A percentile compares a stretch with the other conserved stretches of the same genome.
phyloP scores from a whole-genome alignment of 495 filamentous ascomycete species.

The Penicillium odoratum region DNA sequence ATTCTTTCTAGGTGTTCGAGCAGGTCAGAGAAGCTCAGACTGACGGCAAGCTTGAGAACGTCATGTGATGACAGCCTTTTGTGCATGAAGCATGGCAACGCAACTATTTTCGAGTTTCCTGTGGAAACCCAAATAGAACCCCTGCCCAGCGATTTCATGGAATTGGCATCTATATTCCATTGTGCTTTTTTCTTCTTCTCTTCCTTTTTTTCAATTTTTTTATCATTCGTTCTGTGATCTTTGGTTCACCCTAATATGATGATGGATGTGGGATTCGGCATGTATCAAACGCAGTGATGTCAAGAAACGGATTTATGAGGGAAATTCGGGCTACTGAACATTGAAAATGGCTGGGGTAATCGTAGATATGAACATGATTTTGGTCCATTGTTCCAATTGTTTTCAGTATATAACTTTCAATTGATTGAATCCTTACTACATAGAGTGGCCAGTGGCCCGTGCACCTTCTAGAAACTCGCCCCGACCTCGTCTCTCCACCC shows the following conservation, averaged over 20 bases:
- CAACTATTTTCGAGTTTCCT: slow-evolving; percentile 6
- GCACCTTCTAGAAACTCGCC: slow-evolving; percentile 23
- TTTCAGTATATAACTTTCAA: neutral
- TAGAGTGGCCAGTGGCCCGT: slow-evolving; percentile 28
- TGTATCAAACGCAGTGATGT: slow-evolving; percentile 38
- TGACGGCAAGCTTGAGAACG: slow-evolving; percentile 61
- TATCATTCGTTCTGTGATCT: slow-evolving; percentile 44
- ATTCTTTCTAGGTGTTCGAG: slow-evolving; percentile 68
- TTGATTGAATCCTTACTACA: no score
- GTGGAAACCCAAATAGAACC: slow-evolving; percentile 1
- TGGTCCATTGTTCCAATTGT: slow-evolving; percentile 8
- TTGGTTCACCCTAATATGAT: slow-evolving; percentile 51
- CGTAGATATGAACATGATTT: slow-evolving; percentile 33
- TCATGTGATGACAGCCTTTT: slow-evolving; percentile 25
- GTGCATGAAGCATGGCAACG: slow-evolving; percentile 20
- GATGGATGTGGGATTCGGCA: slow-evolving; percentile 41
- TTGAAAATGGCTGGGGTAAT: slow-evolving; percentile 32
- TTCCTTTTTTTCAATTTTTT: slow-evolving; percentile 12
- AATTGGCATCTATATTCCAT: slow-evolving; percentile 19
- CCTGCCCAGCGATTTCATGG: slow-evolving; percentile 24
- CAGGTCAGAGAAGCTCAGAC: slow-evolving; percentile 83
- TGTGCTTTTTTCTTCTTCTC: slow-evolving; percentile 17
- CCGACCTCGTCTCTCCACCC: slow-evolving; percentile 13
- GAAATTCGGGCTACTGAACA: slow-evolving; percentile 32
- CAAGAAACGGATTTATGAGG: slow-evolving; percentile 24